Base-by-base conservation (phyloP, 2,329 filamentous ascomycete genomes). In the Calycina herbarum region DNA sequence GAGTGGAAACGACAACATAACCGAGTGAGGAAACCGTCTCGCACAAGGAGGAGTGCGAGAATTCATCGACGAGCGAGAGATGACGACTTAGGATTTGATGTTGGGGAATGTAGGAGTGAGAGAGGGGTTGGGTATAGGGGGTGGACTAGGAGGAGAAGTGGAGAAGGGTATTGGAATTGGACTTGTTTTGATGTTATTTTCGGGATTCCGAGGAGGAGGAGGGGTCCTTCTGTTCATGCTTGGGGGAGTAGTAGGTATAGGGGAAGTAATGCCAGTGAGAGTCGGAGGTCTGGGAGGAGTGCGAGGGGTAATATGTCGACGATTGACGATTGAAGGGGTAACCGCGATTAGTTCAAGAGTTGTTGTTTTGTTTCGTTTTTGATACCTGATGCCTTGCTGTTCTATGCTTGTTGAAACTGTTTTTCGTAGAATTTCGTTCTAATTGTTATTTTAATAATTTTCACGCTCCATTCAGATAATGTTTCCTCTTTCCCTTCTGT, bases 311-410 rank as follows among this genome's bases (percentile, higher is more conserved):
- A 54, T 35, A 38, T 20, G 40, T 17, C 29, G 24, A 54, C 24
- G 13, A 61, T 61, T 61, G 48, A 62, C 27, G 60, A 45, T 27
- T 62, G 60, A 45, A 3, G 20, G 8, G n/a, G 27, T 11, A 11
- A 10, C 27, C 45, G 11, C 20, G 7, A 51, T 38, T 38, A 1
- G 45, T 51, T 20, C n/a, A 24, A 51, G 3, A 1, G 3, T 13
- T 51, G n/a, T 0, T 7, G 20, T 51, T 1, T 24, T 24, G 7
- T 51, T 51, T 20, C 20, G 2, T 51, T 51, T 8, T 51, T 51
- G 45, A 51, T 51, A 51, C 45, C 20, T 51, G 45, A 24, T 51
- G 27, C 45, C 6, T 24, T 51, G 20, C 11, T 24, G 8, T 48
- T 51, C 17, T 24, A 51, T 24, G 45, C n/a, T 24, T 51, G 7